Percentiles rank a stretch among this genome's conserved stretches.
Conservation (phyloP, 352 stramenopile genomes). For the Pythium rhizo-oryzae region DNA sequence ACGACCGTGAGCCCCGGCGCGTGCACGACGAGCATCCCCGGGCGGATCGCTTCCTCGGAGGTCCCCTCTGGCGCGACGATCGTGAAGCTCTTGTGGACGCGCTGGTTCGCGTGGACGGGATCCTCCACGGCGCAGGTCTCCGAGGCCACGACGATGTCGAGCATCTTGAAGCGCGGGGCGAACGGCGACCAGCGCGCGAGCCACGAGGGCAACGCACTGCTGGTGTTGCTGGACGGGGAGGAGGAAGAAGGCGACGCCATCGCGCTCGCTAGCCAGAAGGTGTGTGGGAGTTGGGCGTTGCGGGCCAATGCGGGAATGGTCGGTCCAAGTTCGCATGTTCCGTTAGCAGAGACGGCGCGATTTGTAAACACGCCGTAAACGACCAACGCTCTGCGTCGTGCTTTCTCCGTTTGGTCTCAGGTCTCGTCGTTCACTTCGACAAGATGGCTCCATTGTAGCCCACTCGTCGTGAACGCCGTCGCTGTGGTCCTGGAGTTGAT, state of each 20-base stretch:
- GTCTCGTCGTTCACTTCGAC: too few relatives aligned
- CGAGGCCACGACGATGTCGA: neutral
- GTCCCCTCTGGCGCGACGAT: neutral
- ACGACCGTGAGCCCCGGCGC: slow-evolving; percentile 12
- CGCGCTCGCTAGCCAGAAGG: too few relatives aligned
- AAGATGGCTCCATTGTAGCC: too few relatives aligned
- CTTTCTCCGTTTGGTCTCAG: neutral
- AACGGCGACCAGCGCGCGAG: neutral
- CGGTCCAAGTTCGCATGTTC: neutral
- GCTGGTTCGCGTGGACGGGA: slow-evolving; percentile 4
- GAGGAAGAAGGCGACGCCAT: neutral
- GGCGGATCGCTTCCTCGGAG: neutral
- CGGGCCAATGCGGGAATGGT: neutral
- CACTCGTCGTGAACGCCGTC: too few relatives aligned
- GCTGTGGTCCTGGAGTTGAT: too few relatives aligned
- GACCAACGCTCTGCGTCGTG: neutral
- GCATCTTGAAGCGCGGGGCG: neutral
- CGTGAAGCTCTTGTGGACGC: slow-evolving; percentile 11
- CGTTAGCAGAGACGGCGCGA: neutral
- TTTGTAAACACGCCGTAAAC: neutral
- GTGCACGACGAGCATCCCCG: neutral
- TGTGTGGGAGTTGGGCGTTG: too few relatives aligned
- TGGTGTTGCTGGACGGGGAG: neutral
- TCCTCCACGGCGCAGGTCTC: neutral
- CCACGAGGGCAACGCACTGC: neutral